These are phyloP conservation scores for Hippophae gyantsensis DNA, from an alignment of 306 rosid genomes.

Conservation along the genomic window DNA sequence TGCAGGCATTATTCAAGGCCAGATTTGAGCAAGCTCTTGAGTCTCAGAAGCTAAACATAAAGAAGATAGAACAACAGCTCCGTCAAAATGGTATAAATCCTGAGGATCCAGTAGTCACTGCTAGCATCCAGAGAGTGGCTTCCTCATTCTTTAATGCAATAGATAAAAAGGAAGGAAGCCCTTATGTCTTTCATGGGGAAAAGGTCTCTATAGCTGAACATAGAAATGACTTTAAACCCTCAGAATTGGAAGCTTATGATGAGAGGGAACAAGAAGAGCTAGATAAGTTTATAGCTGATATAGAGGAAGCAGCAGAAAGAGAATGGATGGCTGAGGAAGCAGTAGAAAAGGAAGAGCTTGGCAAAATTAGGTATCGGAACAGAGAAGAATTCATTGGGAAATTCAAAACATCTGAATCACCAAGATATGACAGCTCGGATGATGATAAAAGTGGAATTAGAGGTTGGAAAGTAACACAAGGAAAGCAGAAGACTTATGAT, in stretches of 20 bases:
- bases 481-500: constrained; percentile 29
- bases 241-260: constrained; percentile 46
- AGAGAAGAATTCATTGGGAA: constrained; percentile 75
- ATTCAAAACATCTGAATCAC: constrained; percentile 49
- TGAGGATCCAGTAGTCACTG: constrained; percentile 93
- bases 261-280: constrained; percentile 84
- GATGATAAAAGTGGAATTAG: constrained; percentile 35
- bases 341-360: constrained; percentile 71
- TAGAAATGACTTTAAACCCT: constrained; percentile 32
- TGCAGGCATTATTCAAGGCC: constrained; percentile 96
- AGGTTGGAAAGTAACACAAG: constrained; percentile 29
- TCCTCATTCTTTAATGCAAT: constrained; percentile 93
- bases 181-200: constrained; percentile 66
- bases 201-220: constrained; percentile 29
- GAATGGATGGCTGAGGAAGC: constrained; percentile 92
- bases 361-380: constrained; percentile 66
- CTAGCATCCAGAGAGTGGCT: constrained; percentile 93
- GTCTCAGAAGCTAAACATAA: constrained; percentile 88
- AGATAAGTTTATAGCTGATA: constrained; percentile 81
- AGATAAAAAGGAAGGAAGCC: constrained; percentile 81
- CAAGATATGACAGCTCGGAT: constrained; percentile 34
- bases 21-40: constrained; percentile 99
- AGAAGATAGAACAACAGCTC: constrained; percentile 86
- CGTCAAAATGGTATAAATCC: constrained; percentile 88
- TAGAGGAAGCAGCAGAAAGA: constrained; percentile 91